Percentiles rank a stretch among this genome's conserved stretches.
Conservation (phyloP, 2,329 filamentous ascomycete genomes). For the Colletotrichum plurivorum region DNA sequence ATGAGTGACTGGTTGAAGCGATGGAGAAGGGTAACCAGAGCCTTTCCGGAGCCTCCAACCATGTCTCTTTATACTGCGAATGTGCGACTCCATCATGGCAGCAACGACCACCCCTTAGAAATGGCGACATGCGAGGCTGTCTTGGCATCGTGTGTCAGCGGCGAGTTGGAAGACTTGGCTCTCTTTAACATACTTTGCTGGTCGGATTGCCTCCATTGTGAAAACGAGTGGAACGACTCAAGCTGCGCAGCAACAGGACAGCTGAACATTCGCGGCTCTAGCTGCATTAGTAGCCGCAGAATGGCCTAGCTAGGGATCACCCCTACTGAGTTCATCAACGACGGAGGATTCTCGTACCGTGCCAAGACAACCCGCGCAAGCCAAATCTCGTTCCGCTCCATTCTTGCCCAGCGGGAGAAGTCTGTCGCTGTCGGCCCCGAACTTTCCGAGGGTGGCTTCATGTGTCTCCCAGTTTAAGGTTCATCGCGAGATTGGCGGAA, state of each 20-base stretch:
- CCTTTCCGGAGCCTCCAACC: background rate
- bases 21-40: background rate
- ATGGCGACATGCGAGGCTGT: background rate
- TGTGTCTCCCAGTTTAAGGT: background rate
- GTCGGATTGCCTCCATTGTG: background rate
- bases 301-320: constrained; percentile 10
- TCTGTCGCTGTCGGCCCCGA: background rate
- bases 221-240: background rate
- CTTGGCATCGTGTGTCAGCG: constrained; percentile 5
- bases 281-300: background rate
- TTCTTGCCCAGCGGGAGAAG: background rate
- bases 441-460: background rate
- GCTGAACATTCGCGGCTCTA: background rate
- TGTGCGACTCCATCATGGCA: background rate
- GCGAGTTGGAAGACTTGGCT: constrained; percentile 5
- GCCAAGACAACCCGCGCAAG: background rate
- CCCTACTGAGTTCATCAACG: constrained; percentile 5
- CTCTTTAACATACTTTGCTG: constrained; percentile 28
- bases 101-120: background rate
- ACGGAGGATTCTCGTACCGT: background rate
- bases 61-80: constrained; percentile 15
- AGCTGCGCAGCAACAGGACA: background rate
- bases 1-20: background rate
- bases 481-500: background rate
- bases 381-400: background rate